Base-by-base conservation (phyloP, 495 filamentous ascomycete species). In the Aspergillus coremiiformis region DNA sequence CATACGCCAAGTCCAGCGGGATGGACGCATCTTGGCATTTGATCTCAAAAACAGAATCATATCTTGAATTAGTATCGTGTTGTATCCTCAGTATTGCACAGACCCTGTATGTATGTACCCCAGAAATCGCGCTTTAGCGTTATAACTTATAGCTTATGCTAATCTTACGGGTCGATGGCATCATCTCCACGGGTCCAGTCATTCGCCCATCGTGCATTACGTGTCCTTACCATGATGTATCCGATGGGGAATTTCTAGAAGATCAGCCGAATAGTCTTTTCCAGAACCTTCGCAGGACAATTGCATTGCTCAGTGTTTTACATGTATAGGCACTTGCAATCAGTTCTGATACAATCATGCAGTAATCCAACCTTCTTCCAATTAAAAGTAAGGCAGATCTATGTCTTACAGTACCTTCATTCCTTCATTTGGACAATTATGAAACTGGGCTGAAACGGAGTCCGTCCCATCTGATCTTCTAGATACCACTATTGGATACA, bases 81-180 rank as follows among this genome's bases (percentile, higher is more conserved):
- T 39, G 35, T 39, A 39, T 39, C 35, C 8, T 8, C 4, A 32
- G 11, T 32, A 32, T 32, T 32, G 29, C 29, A 10, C 11, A 32
- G 29, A 32, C 29, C 17, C 35, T 20, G n/a, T n/a, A n/a, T 39
- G 3, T n/a, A 4, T 10, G 8, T 43, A 43, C 39, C 39, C 39
- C 19, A 43, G 39, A 22, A 43, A 11, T 2, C 19, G 2, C 22
- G n/a, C 11, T 19, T 42, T 51, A 50, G 23, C 47, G 42, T 43
- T 41, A 19, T 47, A 24, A n/a, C n/a, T n/a, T n/a, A n/a, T n/a
- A n/a, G n/a, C n/a, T n/a, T n/a, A n/a, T n/a, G n/a, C 53, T 53
- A 55, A 49, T 52, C 14, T 47, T 39, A 50, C 51, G 59, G 59
- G 44, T 50, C 56, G 54, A 62, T 62, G 53, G 59, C 59, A 57